Base-by-base conservation (phyloP, 495 filamentous ascomycete genomes). In the Aspergillus sparsus region DNA sequence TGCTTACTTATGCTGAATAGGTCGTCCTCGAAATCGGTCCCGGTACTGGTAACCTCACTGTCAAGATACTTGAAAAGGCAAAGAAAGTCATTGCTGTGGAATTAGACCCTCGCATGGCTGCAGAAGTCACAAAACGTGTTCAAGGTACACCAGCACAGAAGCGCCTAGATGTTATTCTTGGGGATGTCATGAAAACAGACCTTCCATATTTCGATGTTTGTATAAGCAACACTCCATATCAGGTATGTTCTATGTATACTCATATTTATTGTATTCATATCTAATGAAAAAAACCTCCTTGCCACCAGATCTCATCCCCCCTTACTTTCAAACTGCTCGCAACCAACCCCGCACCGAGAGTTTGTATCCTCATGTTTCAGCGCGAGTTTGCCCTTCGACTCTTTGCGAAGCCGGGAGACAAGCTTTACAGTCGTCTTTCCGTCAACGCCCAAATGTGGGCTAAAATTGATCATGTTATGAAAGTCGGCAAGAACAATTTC, bases 361-460 rank as follows among this genome's bases (percentile, higher is more conserved):
- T 82, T 55, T 92, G 88, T 63, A 82, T 97, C 54, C 89, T 97
- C 72, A 96, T 97, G 91, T 73, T 75, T 27, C 90, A 89, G 64
- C 85, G 85, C 62, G 89, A 92, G 71, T 92, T 92, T 64, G 89
- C 89, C 3, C 80, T 91, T 68, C 84, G 89, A 5, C 80, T 92
- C 4, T 85, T 90, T 41, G 92, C 92, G 10, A 82, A 84, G 16
- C 87, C 91, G 0, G 87, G 86, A 7, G 92, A 96, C 65, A 80
- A 89, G 35, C 85, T 97, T 15, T 98, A 97, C 74, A 89, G 87
- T 62, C 84, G 93, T 11, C 82, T 97, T 34, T 87, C 82, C 7
- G 93, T 94, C 33, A 98, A 98, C 63, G 91, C 89, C 27, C 94
- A 97, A 71, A 96, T 97, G 83, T 97, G 90, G 88, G 88, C 92